Evolutionary conservation across 108 stramenopile genomes (phyloP), one percentile per base, ranked within the genome.

Genomic region (Nannochloropsis gaditana): DNA sequence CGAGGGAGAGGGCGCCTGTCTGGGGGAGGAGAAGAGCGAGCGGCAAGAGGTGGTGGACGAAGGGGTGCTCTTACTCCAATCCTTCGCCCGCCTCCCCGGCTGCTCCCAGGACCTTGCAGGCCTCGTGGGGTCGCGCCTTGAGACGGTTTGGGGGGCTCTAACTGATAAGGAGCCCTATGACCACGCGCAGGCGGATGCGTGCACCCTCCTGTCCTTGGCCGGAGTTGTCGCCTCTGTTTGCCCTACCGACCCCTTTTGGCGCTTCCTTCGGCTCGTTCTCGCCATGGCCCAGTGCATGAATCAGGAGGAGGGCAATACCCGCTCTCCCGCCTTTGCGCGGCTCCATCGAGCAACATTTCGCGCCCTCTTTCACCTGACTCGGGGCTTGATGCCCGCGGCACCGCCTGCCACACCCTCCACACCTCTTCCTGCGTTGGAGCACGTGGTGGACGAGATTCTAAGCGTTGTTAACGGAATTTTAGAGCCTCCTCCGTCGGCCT

Each of bases 21-120:
- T n/a, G 59, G 59, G n/a, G 59, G 59, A n/a, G n/a, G 59, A n/a
- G 59, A 73, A n/a, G 59, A 73, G 59, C n/a, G 59, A 73, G 59
- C 59, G n/a, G 2, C 59, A 73, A 73, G 59, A 73, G 59, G 59
- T 73, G 59, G 1, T 73, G 15, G 15, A 15, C 15, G 59, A 73
- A n/a, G 59, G 59, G 6, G 59, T 73, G 5, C 19, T n/a, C 15
- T 73, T 73, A n/a, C 59, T 73, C n/a, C 59, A 6, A n/a, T 73
- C 59, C 19, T 73, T 73, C n/a, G 59, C 59, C n/a, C 59, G 59
- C n/a, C 59, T 73, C n/a, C 59, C 59, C n/a, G 59, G 19, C 4
- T 73, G 59, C 8, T 73, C 59, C 59, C 59, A 73, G n/a, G 59
- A 73, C n/a, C n/a, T 73, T n/a, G 59, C 59, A 4, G 6, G 19